Conservation (phyloP, 768 basidiomycete genomes). For the Suillus variegatus region DNA sequence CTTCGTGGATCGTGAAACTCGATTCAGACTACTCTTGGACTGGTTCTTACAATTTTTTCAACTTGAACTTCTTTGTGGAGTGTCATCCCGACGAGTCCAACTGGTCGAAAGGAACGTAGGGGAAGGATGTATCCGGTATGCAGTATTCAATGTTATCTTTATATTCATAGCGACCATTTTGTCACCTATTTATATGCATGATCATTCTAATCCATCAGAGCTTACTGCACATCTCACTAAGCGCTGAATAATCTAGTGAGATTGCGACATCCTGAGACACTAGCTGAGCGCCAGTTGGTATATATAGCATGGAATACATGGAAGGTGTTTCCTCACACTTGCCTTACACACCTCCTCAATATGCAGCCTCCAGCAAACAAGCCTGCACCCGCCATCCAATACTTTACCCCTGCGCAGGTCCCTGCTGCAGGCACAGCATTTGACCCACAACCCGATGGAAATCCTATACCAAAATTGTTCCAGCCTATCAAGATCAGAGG, state of each 20-base stretch:
- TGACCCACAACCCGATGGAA: slow-evolving; percentile 41
- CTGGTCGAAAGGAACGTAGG: neutral
- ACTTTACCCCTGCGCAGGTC: slow-evolving; percentile 48
- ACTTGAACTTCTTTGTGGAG: slow-evolving; percentile 11
- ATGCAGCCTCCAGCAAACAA: slow-evolving; percentile 30
- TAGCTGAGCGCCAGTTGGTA: neutral
- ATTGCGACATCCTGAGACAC: neutral
- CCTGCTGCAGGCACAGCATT: slow-evolving; percentile 47
- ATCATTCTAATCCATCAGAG: neutral
- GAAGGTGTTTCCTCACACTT: neutral
- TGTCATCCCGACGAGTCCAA: slow-evolving; percentile 9
- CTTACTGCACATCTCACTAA: neutral
- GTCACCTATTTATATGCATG: neutral
- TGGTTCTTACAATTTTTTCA: slow-evolving; percentile 12
- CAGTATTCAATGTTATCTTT: neutral
- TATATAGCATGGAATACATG: neutral
- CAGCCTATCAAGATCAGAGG: slow-evolving; percentile 57
- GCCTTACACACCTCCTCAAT: neutral
- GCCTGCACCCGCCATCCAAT: slow-evolving; percentile 43
- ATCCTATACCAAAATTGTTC: slow-evolving; percentile 46
- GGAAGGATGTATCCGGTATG: neutral
- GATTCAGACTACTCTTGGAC: slow-evolving; percentile 32
- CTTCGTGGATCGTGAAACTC: slow-evolving; percentile 26
- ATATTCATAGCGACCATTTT: neutral
- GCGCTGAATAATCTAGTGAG: neutral